Base-by-base conservation (phyloP, 2,329 filamentous ascomycete genomes). In the Leptoxyphium fumago region DNA sequence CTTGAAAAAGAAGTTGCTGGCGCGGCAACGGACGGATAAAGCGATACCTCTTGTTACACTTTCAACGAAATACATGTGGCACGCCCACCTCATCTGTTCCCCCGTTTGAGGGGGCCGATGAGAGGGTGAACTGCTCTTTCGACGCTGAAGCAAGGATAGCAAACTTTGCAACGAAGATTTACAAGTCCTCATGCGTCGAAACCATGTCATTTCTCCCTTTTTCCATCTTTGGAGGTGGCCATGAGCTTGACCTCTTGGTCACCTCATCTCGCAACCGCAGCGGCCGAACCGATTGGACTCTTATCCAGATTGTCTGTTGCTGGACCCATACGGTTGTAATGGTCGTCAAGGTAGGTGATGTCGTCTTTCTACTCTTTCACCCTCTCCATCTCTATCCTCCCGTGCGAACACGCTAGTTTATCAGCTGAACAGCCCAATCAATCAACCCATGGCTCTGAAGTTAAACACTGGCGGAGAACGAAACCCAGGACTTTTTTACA, bases 381-480 rank as follows among this genome's bases (percentile, higher is more conserved):
- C 17, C n/a, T n/a, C 15, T 9, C 15, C 39, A 21, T 8, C 15
- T 21, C 18, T 21, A 42, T 15, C 40, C 18, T 15, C 26, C 9
- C 8, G 29, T n/a, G 13, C 21, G 5, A n/a, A n/a, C n/a, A 32
- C 40, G n/a, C 40, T 42, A 29, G 10, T 29, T n/a, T 32, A 32
- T 29, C 40, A 29, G 29, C 40, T 29, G 17, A 42, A 18, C 28
- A 42, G 40, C 29, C 40, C 10, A 13, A 29, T 28, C 14, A 26
- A 40, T 40, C 21, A 15, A n/a, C 11, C 45, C 41, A 32, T 43
- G 45, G 45, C 45, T 46, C 43, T 40, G 40, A 39, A 85, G 86
- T 81, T 94, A 94, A 79, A 94, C 83, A 78, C 75, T 88, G 77
- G 86, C 86, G 84, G 73, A 94, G 73, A 94, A 66, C 57, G 73